Evolutionary conservation across 176 grass and related monocot genomes (phyloP), one percentile per base, ranked within the genome.

Genomic region (Phoenix roebelenii): DNA sequence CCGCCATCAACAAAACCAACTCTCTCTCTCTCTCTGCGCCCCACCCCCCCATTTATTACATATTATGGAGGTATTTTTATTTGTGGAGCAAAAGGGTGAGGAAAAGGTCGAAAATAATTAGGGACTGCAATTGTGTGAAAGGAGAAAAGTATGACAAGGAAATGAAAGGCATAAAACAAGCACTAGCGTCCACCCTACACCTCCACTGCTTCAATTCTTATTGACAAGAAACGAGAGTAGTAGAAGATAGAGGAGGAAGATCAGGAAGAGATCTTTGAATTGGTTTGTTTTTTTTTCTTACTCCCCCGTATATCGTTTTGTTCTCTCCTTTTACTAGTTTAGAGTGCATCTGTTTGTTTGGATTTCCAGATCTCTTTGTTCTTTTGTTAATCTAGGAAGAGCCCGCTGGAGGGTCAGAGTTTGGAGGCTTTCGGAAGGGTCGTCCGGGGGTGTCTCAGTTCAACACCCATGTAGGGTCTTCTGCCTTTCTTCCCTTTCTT

Each of bases 271-370:
- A 20, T 50, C 44, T 63, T 74, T 67, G 39, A 71, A 60, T 71
- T 74, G 74, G 72, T 59, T 83, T 76, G 72, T 79, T 82, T 78
- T 80, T 80, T 20, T 79, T 89, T 85, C 85, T 74, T 64, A 7
- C 9, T 29, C 12, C 23, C 4, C 15, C 19, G 44, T 4, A 4
- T 67, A 7, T 15, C 1, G 7, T 50, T 18, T 53, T 66, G 23
- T 30, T 25, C 23, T 12, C 50, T 30, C 15, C 2, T 52, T 10
- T 3, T 15, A 2, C 14, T 51, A 23, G 62, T 23, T 25, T 18
- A 23, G 49, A 51, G 62, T 51, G 62, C 49, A 52, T 52, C 20
- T 25, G 77, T 19, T 54, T 54, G 52, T 22, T 54, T 54, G 52
- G 52, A 54, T 54, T 54, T 54, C 17, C 52, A 54, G 16, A 3